Evolutionary conservation across 371 early-diverging fungal genomes (phyloP), one percentile per base, ranked within the genome.

Genomic region (Blakeslea trispora): DNA sequence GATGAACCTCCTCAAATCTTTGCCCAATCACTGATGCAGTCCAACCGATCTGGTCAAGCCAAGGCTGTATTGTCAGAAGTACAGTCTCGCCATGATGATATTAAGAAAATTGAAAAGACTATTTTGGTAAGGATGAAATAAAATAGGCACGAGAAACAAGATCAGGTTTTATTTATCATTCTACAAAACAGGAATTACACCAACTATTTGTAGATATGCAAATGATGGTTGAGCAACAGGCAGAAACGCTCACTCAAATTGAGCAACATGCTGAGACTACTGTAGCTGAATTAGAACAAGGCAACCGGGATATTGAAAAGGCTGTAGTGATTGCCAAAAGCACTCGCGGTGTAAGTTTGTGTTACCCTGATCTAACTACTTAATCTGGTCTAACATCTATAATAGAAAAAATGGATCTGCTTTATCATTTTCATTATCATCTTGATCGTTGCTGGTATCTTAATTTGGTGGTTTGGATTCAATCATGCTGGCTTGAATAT

Each of bases 121-220:
- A 89, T 92, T 50, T 50, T 91, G 43, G 90, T 90, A 68, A 66
- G 37, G n/a, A n/a, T n/a, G n/a, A n/a, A n/a, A n/a, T n/a, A n/a
- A n/a, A n/a, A n/a, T n/a, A n/a, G n/a, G n/a, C n/a, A n/a, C n/a
- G n/a, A n/a, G n/a, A n/a, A n/a, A n/a, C n/a, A n/a, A n/a, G n/a
- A n/a, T n/a, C n/a, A n/a, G n/a, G n/a, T n/a, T n/a, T n/a, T n/a
- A n/a, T n/a, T n/a, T n/a, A n/a, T n/a, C n/a, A n/a, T n/a, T 31
- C 5, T 19, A 19, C 14, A 14, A 5, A 11, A 28, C 70, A 90
- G 87, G 93, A 94, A 79, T 69, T 94, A 46, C 91, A 91, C 69
- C 87, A 91, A 74, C 69, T 94, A 55, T 94, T 92, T 66, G 81
- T 88, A 50, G 94, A 94, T 67, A 91, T 94, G 92, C 84, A 90